Conservation (phyloP, 2,329 filamentous ascomycete species). For the Fusarium hostae region DNA sequence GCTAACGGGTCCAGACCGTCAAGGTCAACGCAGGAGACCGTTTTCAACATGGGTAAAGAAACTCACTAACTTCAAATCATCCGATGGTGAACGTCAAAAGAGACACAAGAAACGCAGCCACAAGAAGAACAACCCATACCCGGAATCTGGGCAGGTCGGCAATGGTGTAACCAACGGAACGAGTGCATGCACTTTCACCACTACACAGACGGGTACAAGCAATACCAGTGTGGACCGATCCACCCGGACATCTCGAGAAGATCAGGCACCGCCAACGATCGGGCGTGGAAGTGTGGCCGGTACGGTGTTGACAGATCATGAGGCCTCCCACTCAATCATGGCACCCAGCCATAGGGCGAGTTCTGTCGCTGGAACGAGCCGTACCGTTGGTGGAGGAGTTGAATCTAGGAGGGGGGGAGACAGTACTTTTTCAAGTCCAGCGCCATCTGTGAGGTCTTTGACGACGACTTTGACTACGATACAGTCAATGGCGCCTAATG, state of each 20-base stretch:
- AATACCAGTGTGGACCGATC: constrained; percentile 69
- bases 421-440: constrained; percentile 84
- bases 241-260: constrained; percentile 69
- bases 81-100: constrained; percentile 63
- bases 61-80: constrained; percentile 85
- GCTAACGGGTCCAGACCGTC: constrained; percentile 68
- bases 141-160: constrained; percentile 74
- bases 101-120: constrained; percentile 64
- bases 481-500: constrained; percentile 75
- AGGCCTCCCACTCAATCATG: constrained; percentile 77
- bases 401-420: constrained; percentile 76
- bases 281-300: constrained; percentile 80
- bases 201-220: constrained; percentile 62
- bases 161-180: constrained; percentile 50
- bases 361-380: constrained; percentile 77
- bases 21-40: constrained; percentile 77
- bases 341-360: constrained; percentile 78
- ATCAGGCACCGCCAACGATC: constrained; percentile 65
- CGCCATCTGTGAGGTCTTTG: constrained; percentile 81
- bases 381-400: constrained; percentile 73
- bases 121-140: constrained; percentile 93
- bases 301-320: constrained; percentile 85
- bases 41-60: constrained; percentile 97
- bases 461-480: constrained; percentile 89
- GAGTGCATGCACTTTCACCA: constrained; percentile 67